A percentile compares a stretch with the other conserved stretches of the same genome.
Evolutionary conservation across 1,284 basidiomycete species (phyloP).

Genomic region (Tilletia horrida): DNA sequence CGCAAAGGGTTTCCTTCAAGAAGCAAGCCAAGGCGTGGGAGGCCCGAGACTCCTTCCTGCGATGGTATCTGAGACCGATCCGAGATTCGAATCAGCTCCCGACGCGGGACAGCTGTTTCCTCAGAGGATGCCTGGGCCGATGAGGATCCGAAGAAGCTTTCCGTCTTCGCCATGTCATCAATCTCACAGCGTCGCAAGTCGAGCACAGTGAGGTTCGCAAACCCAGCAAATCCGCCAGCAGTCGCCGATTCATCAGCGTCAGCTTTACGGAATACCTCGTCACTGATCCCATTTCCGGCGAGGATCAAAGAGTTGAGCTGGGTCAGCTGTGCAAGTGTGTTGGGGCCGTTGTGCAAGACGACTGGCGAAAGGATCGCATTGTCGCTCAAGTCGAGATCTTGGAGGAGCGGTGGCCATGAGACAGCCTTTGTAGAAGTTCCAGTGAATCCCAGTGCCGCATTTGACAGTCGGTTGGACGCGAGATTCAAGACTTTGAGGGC

Average conservation of each 20-base stretch:
- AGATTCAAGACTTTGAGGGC: constrained; percentile 37
- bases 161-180: constrained; percentile 35
- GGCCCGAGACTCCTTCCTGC: constrained; percentile 14
- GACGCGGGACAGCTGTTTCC: background rate
- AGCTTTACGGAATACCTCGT: constrained; percentile 34
- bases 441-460: constrained; percentile 30
- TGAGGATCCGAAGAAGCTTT: constrained; percentile 37
- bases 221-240: background rate
- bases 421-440: constrained; percentile 21
- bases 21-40: constrained; percentile 31
- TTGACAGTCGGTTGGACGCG: constrained; percentile 38
- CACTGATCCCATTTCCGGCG: constrained; percentile 41
- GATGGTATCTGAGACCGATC: background rate
- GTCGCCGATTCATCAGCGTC: background rate
- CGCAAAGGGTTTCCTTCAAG: constrained; percentile 34
- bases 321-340: constrained; percentile 30
- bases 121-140: background rate
- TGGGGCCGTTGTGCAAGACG: constrained; percentile 25
- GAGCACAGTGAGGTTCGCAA: constrained; percentile 29
- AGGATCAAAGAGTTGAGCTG: constrained; percentile 34
- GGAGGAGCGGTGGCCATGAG: constrained; percentile 11
- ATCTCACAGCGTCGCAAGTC: constrained; percentile 45
- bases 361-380: constrained; percentile 10
- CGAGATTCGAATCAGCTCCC: background rate
- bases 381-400: background rate